phyloP scores from a whole-genome alignment of 805 yeast genomes.

The Lipomyces yamanashiensis region DNA sequence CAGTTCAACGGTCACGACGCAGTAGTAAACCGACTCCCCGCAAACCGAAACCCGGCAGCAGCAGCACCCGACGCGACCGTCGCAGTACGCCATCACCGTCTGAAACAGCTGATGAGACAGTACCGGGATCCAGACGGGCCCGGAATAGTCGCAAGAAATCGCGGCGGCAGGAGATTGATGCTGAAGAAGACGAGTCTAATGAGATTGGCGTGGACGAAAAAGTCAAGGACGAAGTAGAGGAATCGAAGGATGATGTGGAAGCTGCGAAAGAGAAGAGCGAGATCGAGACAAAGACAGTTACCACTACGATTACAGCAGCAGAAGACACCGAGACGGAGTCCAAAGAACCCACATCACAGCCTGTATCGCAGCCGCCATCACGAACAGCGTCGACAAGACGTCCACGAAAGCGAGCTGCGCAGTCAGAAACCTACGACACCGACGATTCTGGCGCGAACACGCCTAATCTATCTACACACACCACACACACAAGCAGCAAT shows the following conservation, averaged over 20 bases:
- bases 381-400: background rate
- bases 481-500: background rate
- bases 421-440: background rate
- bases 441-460: background rate
- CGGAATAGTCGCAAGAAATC: slow-evolving; percentile 2
- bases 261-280: too few relatives aligned
- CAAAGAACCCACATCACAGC: slow-evolving; percentile 5
- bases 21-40: too few relatives aligned
- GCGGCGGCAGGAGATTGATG: slow-evolving; percentile 1
- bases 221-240: too few relatives aligned
- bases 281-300: background rate
- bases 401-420: background rate
- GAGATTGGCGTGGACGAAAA: background rate
- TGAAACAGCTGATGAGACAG: slow-evolving; percentile 20
- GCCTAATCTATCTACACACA: background rate
- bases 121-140: slow-evolving; percentile 9
- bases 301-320: slow-evolving; percentile 3
- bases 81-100: slow-evolving; percentile 26
- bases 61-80: slow-evolving; percentile 17
- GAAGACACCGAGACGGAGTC: background rate
- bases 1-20: background rate
- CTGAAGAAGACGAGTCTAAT: background rate
- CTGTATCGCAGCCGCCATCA: background rate
- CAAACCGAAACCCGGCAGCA: background rate
- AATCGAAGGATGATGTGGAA: too few relatives aligned